Conservation (phyloP, 257 asterid species). For the Solanum raphanifolium region DNA sequence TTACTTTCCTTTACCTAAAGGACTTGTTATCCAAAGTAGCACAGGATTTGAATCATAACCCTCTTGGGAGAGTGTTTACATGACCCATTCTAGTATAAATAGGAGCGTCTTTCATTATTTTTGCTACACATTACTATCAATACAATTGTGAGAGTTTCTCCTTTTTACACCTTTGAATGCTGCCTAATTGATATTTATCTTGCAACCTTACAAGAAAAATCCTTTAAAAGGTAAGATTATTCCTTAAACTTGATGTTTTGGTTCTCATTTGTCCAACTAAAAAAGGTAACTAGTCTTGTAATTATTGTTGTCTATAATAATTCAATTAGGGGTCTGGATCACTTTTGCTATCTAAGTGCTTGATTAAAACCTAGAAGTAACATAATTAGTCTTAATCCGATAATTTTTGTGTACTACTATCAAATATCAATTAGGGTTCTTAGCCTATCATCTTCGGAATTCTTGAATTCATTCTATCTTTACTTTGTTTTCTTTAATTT, state of each 20-base stretch:
- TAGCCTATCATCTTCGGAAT: no score
- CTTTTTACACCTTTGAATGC: not conserved
- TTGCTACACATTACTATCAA: not conserved
- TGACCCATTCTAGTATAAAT: not conserved
- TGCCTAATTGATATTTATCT: no score
- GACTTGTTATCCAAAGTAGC: not conserved
- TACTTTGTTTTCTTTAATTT: no score
- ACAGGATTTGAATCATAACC: not conserved
- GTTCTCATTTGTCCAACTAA: not conserved
- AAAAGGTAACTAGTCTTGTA: no score
- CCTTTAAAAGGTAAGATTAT: not conserved
- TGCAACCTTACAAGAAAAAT: not conserved
- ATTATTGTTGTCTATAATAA: not conserved
- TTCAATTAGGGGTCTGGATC: not conserved
- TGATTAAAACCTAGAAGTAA: no score
- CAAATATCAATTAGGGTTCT: no score
- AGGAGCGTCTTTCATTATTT: not conserved
- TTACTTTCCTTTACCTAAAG: not conserved
- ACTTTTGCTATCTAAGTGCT: not conserved
- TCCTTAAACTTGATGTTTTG: not conserved
- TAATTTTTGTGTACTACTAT: no score
- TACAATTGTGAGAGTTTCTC: not conserved
- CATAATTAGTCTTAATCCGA: no score
- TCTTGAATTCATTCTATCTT: no score
- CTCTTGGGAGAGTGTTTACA: not conserved